Percentiles rank a stretch among this genome's conserved stretches.
These are phyloP conservation scores for Asterophora lycoperdoides DNA, from an alignment of 768 basidiomycete genomes.

Conservation along the genomic window DNA sequence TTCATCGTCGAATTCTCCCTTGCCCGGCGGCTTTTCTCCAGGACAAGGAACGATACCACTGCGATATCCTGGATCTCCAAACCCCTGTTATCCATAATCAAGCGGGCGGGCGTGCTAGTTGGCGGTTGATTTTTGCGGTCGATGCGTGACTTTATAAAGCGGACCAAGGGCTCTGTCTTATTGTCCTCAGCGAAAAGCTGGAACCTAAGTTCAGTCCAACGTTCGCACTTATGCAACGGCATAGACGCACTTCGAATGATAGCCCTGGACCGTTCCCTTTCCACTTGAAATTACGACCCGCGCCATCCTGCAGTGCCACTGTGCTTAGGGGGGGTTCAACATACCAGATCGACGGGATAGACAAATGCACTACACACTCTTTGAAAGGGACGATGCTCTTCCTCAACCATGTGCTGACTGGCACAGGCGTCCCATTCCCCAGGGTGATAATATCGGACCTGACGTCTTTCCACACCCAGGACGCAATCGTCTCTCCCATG, in stretches of 20 bases:
- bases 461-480: slow-evolving; percentile 36
- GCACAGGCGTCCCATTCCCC: slow-evolving; percentile 25
- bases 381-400: slow-evolving; percentile 38
- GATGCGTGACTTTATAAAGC: slow-evolving; percentile 28
- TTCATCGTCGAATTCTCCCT: slow-evolving; percentile 18
- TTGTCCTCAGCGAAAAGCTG: slow-evolving; percentile 34
- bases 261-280: slow-evolving; percentile 34
- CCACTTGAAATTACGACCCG: slow-evolving; percentile 37
- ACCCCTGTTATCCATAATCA: slow-evolving; percentile 30
- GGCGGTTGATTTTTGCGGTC: slow-evolving; percentile 19
- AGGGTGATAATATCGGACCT: slow-evolving; percentile 36
- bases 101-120: slow-evolving; percentile 23
- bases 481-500: slow-evolving; percentile 30
- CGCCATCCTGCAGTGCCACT: slow-evolving; percentile 31
- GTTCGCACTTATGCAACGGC: not conserved
- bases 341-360: no score
- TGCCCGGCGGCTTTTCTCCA: slow-evolving; percentile 35
- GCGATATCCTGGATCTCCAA: slow-evolving; percentile 33
- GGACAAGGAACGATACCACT: slow-evolving; percentile 37
- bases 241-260: slow-evolving; percentile 28
- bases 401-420: slow-evolving; percentile 35
- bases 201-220: not conserved
- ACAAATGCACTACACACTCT: slow-evolving; percentile 24
- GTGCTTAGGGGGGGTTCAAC: slow-evolving; percentile 23
- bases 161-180: slow-evolving; percentile 31